Evolutionary conservation across 1,139 yeast species (phyloP).

Genomic region (Yamadazyma siamensis): DNA sequence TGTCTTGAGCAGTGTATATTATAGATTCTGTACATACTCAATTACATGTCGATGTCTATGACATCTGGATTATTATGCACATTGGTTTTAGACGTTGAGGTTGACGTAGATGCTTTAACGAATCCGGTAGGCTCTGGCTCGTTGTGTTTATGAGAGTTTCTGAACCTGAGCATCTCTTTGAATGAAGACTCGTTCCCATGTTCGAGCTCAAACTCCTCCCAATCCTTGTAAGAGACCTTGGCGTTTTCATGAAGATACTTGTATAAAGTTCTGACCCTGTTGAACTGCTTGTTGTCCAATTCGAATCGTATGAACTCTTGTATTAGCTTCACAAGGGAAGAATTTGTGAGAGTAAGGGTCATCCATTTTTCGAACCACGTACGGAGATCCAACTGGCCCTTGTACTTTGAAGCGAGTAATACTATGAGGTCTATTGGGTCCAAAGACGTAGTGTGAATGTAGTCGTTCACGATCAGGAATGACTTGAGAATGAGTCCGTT

Average conservation of each 20-base stretch:
- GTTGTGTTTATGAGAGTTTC: constrained; percentile 36
- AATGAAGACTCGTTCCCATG: constrained; percentile 69
- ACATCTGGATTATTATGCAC: constrained; percentile 54
- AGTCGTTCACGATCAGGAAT: constrained; percentile 21
- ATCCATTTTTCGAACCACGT: constrained; percentile 10
- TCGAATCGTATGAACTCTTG: constrained; percentile 49
- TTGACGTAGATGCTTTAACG: constrained; percentile 33
- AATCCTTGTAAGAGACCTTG: constrained; percentile 23
- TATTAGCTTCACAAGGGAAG: constrained; percentile 28
- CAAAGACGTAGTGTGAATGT: constrained; percentile 3
- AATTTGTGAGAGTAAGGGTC: constrained; percentile 8
- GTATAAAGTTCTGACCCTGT: constrained; percentile 61
- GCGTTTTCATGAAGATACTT: constrained; percentile 26
- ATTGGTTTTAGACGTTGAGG: constrained; percentile 7
- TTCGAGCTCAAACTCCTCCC: constrained; percentile 74
- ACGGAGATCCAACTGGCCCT: constrained; percentile 10
- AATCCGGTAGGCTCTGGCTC: constrained; percentile 47
- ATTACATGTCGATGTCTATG: constrained; percentile 59
- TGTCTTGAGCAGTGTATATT: not conserved
- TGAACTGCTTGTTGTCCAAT: constrained; percentile 40
- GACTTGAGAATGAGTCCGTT: constrained; percentile 28
- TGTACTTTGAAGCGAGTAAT: constrained; percentile 7
- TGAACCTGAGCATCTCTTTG: constrained; percentile 70
- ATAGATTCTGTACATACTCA: constrained; percentile 5
- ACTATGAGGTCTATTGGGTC: constrained; percentile 10